Evolutionary conservation across 345 rosid species (phyloP).

Genomic region (Citropsis articulata): DNA sequence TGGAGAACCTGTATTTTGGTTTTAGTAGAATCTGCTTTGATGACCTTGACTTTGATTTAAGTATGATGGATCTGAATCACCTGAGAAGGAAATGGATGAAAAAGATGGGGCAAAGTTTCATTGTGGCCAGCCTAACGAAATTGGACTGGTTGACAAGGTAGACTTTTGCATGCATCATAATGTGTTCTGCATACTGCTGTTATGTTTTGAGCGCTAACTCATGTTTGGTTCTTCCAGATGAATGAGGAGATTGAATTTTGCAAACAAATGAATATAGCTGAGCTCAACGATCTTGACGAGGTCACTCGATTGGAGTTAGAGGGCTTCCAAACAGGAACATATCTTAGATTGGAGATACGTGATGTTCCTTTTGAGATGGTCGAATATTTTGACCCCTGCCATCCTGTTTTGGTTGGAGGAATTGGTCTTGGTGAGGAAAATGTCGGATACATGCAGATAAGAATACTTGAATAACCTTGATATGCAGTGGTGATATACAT

Average conservation of each 20-base stretch:
- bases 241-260: conserved; percentile 80
- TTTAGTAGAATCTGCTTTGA: conserved; percentile 11
- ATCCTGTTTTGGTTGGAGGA: conserved; percentile 88
- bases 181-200: not conserved
- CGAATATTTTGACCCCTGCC: conserved; percentile 82
- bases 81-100: conserved; percentile 49
- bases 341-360: conserved; percentile 81
- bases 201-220: conserved; percentile 14
- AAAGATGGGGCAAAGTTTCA: conserved; percentile 35
- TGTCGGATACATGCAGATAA: conserved; percentile 96
- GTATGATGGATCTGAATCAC: conserved; percentile 52
- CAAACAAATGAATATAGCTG: conserved; percentile 75
- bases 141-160: conserved; percentile 76
- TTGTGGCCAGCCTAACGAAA: conserved; percentile 50
- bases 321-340: conserved; percentile 82
- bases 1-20: not conserved
- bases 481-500: not conserved
- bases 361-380: conserved; percentile 95
- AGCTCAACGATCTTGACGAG: conserved; percentile 78
- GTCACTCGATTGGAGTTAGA: conserved; percentile 77
- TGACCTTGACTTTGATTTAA: conserved; percentile 62
- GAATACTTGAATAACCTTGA: not conserved
- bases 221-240: conserved; percentile 51
- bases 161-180: conserved; percentile 8
- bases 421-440: conserved; percentile 85